Evolutionary conservation across 2,329 filamentous ascomycete genomes (phyloP).

Genomic region (Cadophora malorum): DNA sequence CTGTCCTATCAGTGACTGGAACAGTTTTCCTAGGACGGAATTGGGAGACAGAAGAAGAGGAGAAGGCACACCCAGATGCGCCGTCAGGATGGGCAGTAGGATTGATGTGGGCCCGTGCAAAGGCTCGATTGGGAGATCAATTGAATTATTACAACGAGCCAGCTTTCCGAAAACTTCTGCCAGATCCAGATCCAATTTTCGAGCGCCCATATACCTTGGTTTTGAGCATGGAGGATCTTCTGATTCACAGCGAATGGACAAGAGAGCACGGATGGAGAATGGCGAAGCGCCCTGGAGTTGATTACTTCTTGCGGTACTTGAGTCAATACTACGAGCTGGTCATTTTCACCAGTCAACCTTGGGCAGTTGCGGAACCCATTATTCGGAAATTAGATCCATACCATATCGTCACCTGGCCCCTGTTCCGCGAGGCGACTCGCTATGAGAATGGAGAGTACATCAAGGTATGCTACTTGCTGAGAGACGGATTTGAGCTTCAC

Average conservation of each 20-base stretch:
- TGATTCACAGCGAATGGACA: slow-evolving; percentile 94
- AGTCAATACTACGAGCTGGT: slow-evolving; percentile 98
- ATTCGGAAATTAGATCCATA: slow-evolving; percentile 94
- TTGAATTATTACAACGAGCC: slow-evolving; percentile 96
- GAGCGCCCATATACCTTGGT: slow-evolving; percentile 92
- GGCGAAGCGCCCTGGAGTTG: slow-evolving; percentile 91
- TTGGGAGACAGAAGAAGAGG: slow-evolving; percentile 81
- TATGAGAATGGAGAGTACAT: slow-evolving; percentile 96
- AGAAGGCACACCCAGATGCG: slow-evolving; percentile 68
- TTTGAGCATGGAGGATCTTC: slow-evolving; percentile 88
- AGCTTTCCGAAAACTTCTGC: slow-evolving; percentile 90
- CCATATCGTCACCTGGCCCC: slow-evolving; percentile 91
- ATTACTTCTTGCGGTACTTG: slow-evolving; percentile 97
- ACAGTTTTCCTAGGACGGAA: slow-evolving; percentile 80
- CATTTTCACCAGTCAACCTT: slow-evolving; percentile 89
- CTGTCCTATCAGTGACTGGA: slow-evolving; percentile 58
- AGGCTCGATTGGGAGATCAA: slow-evolving; percentile 75
- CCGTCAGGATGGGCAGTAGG: slow-evolving; percentile 79
- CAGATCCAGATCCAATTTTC: slow-evolving; percentile 78
- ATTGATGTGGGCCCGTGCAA: slow-evolving; percentile 82
- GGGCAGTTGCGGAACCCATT: slow-evolving; percentile 82
- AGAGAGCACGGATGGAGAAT: slow-evolving; percentile 94
- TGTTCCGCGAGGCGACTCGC: slow-evolving; percentile 95
- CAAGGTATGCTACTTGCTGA: slow-evolving; percentile 66
- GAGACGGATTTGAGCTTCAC: slow-evolving; percentile 18